These are phyloP conservation scores for Thelonectria discophora DNA, from an alignment of 2,329 filamentous ascomycete genomes.

Conservation along the genomic window DNA sequence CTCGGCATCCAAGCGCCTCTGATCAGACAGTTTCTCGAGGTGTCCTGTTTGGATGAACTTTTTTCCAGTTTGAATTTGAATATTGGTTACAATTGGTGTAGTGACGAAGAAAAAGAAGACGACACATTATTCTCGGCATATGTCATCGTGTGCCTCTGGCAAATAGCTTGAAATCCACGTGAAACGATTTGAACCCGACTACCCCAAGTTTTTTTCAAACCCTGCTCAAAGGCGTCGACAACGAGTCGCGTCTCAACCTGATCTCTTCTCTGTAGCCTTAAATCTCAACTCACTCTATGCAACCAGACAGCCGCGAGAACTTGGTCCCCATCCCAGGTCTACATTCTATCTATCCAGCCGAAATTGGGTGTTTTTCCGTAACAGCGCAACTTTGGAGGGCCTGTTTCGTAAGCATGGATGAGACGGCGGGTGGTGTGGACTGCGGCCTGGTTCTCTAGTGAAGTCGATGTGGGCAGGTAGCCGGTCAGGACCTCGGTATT, in stretches of 20 bases:
- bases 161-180: constrained; percentile 6
- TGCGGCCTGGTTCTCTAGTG: constrained; percentile 4
- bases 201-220: neutral
- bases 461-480: constrained; percentile 3
- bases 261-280: neutral
- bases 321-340: constrained; percentile 4
- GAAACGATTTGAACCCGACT: neutral
- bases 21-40: too few species aligned
- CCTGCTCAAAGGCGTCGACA: constrained; percentile 1
- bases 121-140: too few species aligned
- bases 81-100: too few species aligned
- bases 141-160: too few species aligned
- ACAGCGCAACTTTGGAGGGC: neutral
- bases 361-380: neutral
- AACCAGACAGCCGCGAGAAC: constrained; percentile 10
- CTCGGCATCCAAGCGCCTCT: too few species aligned
- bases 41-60: too few species aligned
- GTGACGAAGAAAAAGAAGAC: too few species aligned
- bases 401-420: neutral
- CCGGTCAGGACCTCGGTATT: constrained; percentile 11
- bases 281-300: constrained; percentile 9
- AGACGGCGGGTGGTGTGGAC: neutral
- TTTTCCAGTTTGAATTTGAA: too few species aligned
- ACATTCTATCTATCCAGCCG: constrained; percentile 9
- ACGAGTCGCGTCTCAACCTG: neutral